Evolutionary conservation across 768 basidiomycete species (phyloP).

Genomic region (Lentinula guzmanii): DNA sequence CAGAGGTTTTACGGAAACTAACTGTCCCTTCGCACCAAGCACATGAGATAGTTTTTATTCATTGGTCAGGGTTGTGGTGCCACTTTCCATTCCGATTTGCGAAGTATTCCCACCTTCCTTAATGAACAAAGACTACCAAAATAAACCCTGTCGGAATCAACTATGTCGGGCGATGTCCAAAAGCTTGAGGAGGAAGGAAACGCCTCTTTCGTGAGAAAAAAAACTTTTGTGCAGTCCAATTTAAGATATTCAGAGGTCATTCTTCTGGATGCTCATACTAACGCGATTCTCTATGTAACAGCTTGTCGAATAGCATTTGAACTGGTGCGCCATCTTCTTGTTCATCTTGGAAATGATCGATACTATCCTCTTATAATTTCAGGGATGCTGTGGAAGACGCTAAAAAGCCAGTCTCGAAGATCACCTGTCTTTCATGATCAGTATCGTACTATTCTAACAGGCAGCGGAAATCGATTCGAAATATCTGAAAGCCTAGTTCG

Average conservation of each 20-base stretch:
- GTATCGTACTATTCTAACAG: conserved; percentile 1
- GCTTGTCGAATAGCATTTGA: conserved; percentile 12
- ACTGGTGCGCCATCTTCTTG: conserved; percentile 5
- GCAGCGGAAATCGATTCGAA: conserved; percentile 17
- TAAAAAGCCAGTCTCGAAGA: conserved; percentile 1
- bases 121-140: neutral
- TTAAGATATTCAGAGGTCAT: conserved; percentile 11
- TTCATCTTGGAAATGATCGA: neutral
- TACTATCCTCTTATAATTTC: conserved; percentile 8
- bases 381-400: conserved; percentile 13
- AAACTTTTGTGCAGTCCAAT: conserved; percentile 2
- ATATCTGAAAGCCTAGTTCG: conserved; percentile 14
- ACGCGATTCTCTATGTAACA: conserved; percentile 14
- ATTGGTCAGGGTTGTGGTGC: too few species aligned
- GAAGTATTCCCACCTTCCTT: neutral
- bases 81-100: too few species aligned
- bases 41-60: too few species aligned
- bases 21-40: too few species aligned
- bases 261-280: conserved; percentile 9
- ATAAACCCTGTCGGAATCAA: too few species aligned
- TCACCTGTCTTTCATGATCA: neutral
- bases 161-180: neutral
- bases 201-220: conserved; percentile 12
- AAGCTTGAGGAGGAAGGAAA: conserved; percentile 17
- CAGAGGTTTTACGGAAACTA: too few species aligned